Evolutionary conservation across 345 rosid genomes (phyloP).

Genomic region (Moringa oleifera): DNA sequence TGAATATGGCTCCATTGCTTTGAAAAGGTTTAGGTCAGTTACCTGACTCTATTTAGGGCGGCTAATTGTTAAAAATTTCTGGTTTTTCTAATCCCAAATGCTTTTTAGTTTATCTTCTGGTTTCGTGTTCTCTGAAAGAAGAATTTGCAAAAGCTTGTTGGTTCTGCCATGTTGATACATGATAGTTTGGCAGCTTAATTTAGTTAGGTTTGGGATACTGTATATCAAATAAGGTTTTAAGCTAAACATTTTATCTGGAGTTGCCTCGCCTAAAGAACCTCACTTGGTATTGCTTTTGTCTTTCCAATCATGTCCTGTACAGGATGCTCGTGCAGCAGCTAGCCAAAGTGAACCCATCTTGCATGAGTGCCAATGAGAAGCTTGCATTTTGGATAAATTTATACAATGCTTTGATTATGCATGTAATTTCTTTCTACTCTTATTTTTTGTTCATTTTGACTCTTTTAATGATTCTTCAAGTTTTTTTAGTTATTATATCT

Average conservation of each 20-base stretch:
- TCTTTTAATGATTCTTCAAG: neutral
- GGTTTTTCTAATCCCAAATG: neutral
- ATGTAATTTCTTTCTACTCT: constrained; percentile 33
- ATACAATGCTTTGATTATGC: constrained; percentile 71
- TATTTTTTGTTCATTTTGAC: neutral
- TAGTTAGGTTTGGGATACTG: too few species aligned
- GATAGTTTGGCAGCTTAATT: neutral
- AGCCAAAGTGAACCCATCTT: constrained; percentile 42
- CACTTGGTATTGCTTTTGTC: neutral
- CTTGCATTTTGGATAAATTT: constrained; percentile 71
- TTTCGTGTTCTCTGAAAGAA: neutral
- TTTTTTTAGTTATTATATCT: neutral
- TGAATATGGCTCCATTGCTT: constrained; percentile 54
- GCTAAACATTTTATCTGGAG: neutral
- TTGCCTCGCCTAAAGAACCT: constrained; percentile 1
- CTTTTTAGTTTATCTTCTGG: neutral
- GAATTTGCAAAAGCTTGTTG: neutral
- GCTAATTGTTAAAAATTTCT: neutral
- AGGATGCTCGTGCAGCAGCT: constrained; percentile 66
- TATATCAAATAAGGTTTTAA: neutral
- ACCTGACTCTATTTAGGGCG: constrained; percentile 4
- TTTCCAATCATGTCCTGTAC: constrained; percentile 1
- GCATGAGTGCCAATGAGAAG: constrained; percentile 44
- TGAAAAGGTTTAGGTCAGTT: constrained; percentile 48
- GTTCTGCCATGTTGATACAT: neutral